These are phyloP conservation scores for Pythium oligandrum DNA, from an alignment of 352 stramenopile genomes.

Conservation along the genomic window DNA sequence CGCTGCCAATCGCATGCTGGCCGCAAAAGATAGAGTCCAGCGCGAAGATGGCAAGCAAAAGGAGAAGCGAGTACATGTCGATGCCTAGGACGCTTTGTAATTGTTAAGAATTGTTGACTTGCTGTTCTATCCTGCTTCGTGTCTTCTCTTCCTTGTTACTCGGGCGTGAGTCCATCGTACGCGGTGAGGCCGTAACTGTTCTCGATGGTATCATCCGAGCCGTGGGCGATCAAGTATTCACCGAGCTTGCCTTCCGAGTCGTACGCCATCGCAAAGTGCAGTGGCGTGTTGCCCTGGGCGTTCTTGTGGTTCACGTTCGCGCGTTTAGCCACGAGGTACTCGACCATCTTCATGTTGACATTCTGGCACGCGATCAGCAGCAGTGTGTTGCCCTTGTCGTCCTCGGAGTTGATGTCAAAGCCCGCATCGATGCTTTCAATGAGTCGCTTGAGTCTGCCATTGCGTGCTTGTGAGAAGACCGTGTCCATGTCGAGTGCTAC, in stretches of 20 bases:
- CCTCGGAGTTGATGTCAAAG: conserved; percentile 85
- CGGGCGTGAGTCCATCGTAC: conserved; percentile 88
- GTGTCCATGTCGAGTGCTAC: conserved; percentile 41
- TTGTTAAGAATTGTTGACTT: no score
- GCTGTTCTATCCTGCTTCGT: no score
- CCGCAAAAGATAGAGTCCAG: conserved; percentile 31
- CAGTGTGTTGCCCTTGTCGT: conserved; percentile 92
- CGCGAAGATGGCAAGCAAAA: no score
- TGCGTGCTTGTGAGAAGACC: conserved; percentile 88
- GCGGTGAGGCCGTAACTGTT: conserved; percentile 91
- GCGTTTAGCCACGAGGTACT: conserved; percentile 79
- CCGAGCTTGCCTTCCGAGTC: conserved; percentile 85
- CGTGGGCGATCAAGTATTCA: conserved; percentile 91
- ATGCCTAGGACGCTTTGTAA: no score
- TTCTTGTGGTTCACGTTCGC: conserved; percentile 92
- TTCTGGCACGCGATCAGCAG: conserved; percentile 89
- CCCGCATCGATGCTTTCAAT: conserved; percentile 87
- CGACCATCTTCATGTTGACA: conserved; percentile 85
- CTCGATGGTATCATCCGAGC: conserved; percentile 91
- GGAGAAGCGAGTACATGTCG: no score
- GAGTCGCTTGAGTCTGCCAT: conserved; percentile 86
- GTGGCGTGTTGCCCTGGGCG: conserved; percentile 87
- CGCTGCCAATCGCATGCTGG: conserved; percentile 83
- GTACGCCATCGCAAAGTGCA: conserved; percentile 94
- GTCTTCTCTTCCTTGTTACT: conserved; percentile 21